Evolutionary conservation across 106 monocot species (phyloP).

Genomic region (Dendrobium officinale): DNA sequence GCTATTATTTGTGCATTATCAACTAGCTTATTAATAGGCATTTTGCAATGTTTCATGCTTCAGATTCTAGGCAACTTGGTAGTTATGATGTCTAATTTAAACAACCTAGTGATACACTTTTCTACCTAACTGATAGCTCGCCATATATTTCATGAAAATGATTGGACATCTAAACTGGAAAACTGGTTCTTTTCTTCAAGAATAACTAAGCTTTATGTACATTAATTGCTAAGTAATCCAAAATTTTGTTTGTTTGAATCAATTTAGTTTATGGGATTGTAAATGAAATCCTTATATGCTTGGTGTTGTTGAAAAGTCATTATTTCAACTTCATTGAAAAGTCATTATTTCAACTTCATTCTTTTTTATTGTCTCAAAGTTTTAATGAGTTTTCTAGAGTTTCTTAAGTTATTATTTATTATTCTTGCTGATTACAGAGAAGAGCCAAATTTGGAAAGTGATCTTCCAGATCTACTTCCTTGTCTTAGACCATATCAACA

Average conservation of each 20-base stretch:
- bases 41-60: background rate
- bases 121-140: background rate
- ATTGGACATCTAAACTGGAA: background rate
- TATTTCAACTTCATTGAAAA: constrained; percentile 2
- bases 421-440: constrained; percentile 42
- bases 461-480: constrained; percentile 67
- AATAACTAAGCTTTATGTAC: background rate
- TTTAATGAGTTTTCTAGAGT: background rate
- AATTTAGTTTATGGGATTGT: constrained; percentile 2
- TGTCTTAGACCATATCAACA: constrained; percentile 83
- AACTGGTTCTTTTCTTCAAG: background rate
- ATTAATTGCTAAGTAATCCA: background rate
- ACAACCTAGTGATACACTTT: background rate
- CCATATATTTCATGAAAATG: background rate
- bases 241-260: background rate
- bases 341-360: constrained; percentile 2
- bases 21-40: background rate
- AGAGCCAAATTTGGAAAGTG: constrained; percentile 50
- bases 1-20: background rate
- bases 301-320: background rate
- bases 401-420: background rate
- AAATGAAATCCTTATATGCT: background rate
- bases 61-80: background rate
- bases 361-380: background rate
- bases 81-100: background rate